Base-by-base conservation (phyloP, 2,329 filamentous ascomycete species). In the Aureobasidium sp. region DNA sequence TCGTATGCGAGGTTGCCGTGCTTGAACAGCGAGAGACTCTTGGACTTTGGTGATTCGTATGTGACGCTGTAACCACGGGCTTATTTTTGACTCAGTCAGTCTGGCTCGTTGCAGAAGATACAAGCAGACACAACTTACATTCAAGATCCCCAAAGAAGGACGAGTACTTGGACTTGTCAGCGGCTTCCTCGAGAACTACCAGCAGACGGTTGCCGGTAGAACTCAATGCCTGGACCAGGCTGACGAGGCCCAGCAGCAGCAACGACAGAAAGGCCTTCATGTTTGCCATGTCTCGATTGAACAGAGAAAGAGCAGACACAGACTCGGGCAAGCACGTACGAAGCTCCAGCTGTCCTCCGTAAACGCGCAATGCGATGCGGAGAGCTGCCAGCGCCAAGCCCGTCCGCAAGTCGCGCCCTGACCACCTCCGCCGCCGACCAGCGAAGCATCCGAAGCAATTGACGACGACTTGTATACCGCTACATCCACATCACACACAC, bases 1-100 rank as follows among this genome's bases (percentile, higher is more conserved):
- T 97, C 93, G 77, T 92, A 97, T 66, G 84, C 86, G 74, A 89
- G 86, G 78, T 94, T 90, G 72, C 93, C 94, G 66, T 94, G 86
- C 72, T 85, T 82, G 79, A 97, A 96, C 67, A 99, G 82, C 57
- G 84, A 82, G 69, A 97, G 78, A 56, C 82, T 80, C 59, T 91
- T 85, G 73, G 85, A 89, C 78, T 94, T 94, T 64, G 91, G 90
- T 8, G 91, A 91, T 74, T 92, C 86, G 73, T 91, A 92, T 41
- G 84, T 83, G 68, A 97, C 81, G 64, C 87, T 80, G 76, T 89
- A 97, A 67, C 92, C 93, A 73, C 94, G 86, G 69, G 79, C 94
- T 97, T 69, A 59, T 59, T 34, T 34, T 20, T 15, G 14, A 29
- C 17, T 22, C 29, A 25, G n/a, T 57, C 39, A 57, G 53, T 6